Base-by-base conservation (phyloP, 2,329 filamentous ascomycete genomes). In the Zymoseptoria passerinii region DNA sequence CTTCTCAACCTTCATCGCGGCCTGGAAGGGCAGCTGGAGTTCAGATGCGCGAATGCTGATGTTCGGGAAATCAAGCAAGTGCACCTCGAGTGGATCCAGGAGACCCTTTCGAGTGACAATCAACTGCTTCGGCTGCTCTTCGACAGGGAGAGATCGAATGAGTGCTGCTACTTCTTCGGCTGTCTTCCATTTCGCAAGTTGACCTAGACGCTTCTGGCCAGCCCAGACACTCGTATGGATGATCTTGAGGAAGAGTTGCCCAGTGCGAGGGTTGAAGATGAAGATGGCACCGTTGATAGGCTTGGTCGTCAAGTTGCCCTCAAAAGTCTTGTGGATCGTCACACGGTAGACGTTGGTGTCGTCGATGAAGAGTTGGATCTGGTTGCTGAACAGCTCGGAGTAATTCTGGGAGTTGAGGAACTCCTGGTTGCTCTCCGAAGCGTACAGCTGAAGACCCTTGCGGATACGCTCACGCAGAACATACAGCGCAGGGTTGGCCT, bases 361-460 rank as follows among this genome's bases (percentile, higher is more conserved):
- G 68, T 99, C 94, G 64, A 99, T 97, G 78, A 99, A 99, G 52
- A 99, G 81, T 77, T 99, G 94, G 28, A 95, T 95, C 78, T 97
- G 92, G 75, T 96, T 96, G 80, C 92, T 99, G 81, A 99, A 99
- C 40, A 99, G 81, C 73, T 99, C 94, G 0, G 94, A 96, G 78
- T 99, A 99, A 73, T 99, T 99, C 76, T 99, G 94, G 0, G 92
- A 97, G 78, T 99, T 99, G 66, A 99, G 77, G 80, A 99, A 99
- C 76, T 99, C 95, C 71, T 99, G 94, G 76, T 96, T 97, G 78
- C 90, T 96, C 78, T 99, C 95, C 0, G 92, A 97, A 2, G 94
- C 94, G 70, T 99, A 99, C 13, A 99, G 81, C 77, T 99, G 94
- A 59, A 99, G 83, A 81, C 94, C 94, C 80, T 99, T 99, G 64